Conservation (phyloP, 805 yeast genomes). For the Saturnispora hagleri region DNA sequence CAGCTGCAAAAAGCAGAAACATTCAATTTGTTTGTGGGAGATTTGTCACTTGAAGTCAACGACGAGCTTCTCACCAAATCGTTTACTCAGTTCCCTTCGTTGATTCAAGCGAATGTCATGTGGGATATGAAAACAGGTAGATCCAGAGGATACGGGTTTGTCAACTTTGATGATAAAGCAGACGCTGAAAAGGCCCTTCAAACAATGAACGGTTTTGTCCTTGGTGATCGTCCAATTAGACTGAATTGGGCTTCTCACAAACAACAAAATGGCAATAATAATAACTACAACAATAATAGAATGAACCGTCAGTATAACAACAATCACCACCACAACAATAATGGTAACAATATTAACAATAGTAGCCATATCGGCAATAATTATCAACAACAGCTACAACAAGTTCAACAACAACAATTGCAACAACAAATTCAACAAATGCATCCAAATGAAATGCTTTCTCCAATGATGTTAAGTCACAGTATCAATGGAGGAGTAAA, state of each 20-base stretch:
- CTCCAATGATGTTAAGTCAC: slow-evolving; percentile 3
- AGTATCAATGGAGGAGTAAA: neutral
- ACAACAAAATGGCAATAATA: slow-evolving; percentile 23
- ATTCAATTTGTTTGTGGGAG: slow-evolving; percentile 79
- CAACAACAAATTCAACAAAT: neutral
- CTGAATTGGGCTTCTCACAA: slow-evolving; percentile 85
- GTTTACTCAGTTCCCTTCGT: slow-evolving; percentile 48
- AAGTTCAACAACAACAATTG: slow-evolving; percentile 5
- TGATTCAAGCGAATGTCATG: slow-evolving; percentile 85
- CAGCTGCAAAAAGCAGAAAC: slow-evolving; percentile 47
- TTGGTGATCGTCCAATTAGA: slow-evolving; percentile 70
- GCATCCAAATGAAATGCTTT: neutral
- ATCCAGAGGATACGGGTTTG: slow-evolving; percentile 88
- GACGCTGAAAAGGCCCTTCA: slow-evolving; percentile 71
- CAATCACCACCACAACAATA: slow-evolving; percentile 10
- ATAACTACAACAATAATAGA: slow-evolving; percentile 6
- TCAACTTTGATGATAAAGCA: slow-evolving; percentile 52
- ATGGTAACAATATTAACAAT: slow-evolving; percentile 14
- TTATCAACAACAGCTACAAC: slow-evolving; percentile 14
- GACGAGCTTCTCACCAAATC: slow-evolving; percentile 59
- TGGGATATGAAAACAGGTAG: slow-evolving; percentile 95
- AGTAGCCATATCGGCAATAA: slow-evolving; percentile 14
- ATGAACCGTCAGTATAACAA: slow-evolving; percentile 12
- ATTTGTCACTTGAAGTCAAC: slow-evolving; percentile 70
- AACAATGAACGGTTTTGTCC: slow-evolving; percentile 62